Conservation (phyloP, 768 basidiomycete genomes). For the Clavaria fumosa region DNA sequence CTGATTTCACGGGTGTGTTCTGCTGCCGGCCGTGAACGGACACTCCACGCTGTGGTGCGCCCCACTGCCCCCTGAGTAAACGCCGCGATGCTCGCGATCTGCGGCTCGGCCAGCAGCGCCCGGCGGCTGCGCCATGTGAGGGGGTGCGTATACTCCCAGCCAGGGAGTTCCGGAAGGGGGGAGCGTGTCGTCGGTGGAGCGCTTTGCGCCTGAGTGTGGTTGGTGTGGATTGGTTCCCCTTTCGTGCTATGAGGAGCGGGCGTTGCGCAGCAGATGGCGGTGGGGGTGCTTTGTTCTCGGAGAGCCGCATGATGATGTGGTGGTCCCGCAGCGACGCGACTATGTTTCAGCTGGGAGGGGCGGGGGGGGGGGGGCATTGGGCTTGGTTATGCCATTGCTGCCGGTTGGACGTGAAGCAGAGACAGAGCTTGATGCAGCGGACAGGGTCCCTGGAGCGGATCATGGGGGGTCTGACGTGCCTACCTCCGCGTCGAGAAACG, state of each 20-base stretch:
- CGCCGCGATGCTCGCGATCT: constrained; percentile 39
- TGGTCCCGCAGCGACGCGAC: constrained; percentile 49
- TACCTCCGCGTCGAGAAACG: constrained; percentile 52
- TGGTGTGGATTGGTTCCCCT: no score
- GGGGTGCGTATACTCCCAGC: constrained; percentile 65
- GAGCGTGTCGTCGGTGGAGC: constrained; percentile 63
- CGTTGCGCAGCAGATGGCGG: constrained; percentile 67
- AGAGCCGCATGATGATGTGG: constrained; percentile 56
- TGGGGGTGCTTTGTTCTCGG: constrained; percentile 45
- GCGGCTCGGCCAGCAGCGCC: constrained; percentile 41
- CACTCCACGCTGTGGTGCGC: no score
- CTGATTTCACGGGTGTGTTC: no score
- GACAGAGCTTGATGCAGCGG: constrained; percentile 69
- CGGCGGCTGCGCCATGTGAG: constrained; percentile 58
- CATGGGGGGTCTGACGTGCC: constrained; percentile 26
- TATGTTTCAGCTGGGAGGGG: constrained; percentile 55
- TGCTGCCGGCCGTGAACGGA: no score
- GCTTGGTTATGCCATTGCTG: not conserved
- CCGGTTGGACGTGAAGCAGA: constrained; percentile 34
- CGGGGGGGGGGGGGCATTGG: not conserved
- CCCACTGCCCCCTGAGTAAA: no score
- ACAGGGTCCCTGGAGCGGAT: constrained; percentile 38
- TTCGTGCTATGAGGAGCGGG: no score
- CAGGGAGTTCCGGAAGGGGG: constrained; percentile 62
- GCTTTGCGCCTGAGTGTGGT: no score